Percentiles rank a stretch among this genome's conserved stretches.
Conservation (phyloP, 2,329 filamentous ascomycete species). For the Chlorencoelia australis region DNA sequence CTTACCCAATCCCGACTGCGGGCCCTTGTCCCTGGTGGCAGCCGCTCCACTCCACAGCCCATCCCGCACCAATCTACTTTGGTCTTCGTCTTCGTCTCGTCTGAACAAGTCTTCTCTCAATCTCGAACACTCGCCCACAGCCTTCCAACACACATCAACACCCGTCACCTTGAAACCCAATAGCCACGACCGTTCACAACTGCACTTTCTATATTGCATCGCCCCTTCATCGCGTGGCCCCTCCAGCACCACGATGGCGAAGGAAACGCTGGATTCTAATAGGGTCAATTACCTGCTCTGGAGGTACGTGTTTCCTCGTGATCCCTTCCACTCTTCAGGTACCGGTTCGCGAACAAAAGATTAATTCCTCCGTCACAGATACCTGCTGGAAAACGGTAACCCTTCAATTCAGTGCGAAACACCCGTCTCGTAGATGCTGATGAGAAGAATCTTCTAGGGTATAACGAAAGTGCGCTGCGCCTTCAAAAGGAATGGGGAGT, state of each 20-base stretch:
- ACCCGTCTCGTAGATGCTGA: too few relatives aligned
- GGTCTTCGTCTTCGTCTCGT: too few relatives aligned
- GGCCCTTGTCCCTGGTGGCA: too few relatives aligned
- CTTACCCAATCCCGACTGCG: too few relatives aligned
- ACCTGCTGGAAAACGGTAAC: conserved; percentile 28
- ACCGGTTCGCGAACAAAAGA: conserved; percentile 22
- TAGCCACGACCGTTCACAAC: not conserved
- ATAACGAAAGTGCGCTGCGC: conserved; percentile 56
- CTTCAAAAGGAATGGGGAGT: conserved; percentile 61
- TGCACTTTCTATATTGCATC: not conserved
- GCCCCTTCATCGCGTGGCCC: conserved; percentile 4
- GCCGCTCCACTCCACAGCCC: too few relatives aligned
- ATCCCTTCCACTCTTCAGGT: conserved; percentile 14
- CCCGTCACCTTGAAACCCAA: too few relatives aligned
- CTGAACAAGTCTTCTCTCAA: too few relatives aligned
- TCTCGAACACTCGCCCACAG: too few relatives aligned
- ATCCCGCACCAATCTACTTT: too few relatives aligned
- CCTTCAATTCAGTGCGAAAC: too few relatives aligned
- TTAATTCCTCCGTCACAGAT: conserved; percentile 22
- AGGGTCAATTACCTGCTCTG: conserved; percentile 62
- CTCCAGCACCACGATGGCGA: conserved; percentile 21
- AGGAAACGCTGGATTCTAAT: conserved; percentile 46
- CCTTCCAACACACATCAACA: too few relatives aligned
- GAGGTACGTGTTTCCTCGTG: conserved; percentile 43
- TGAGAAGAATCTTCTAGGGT: too few relatives aligned